Evolutionary conservation across 352 stramenopile genomes (phyloP).

Genomic region (Globisporangium recalcitrans): DNA sequence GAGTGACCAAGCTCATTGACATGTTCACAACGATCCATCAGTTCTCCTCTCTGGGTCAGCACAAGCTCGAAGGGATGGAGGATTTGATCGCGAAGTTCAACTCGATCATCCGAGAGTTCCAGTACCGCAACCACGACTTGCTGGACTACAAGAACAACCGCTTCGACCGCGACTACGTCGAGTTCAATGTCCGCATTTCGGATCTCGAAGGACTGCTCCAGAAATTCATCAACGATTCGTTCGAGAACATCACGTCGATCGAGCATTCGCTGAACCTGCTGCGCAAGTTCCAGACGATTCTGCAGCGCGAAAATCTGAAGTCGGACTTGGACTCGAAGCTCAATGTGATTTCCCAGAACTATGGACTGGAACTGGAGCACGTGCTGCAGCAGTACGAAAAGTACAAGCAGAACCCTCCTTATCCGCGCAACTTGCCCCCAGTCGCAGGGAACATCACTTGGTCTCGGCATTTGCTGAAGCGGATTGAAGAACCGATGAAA

Average conservation of each 20-base stretch:
- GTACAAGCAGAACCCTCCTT: slow-evolving; percentile 96
- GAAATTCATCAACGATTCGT: slow-evolving; percentile 98
- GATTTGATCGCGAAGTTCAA: slow-evolving; percentile 93
- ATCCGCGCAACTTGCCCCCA: slow-evolving; percentile 94
- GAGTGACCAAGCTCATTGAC: slow-evolving; percentile 98
- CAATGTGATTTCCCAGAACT: slow-evolving; percentile 99
- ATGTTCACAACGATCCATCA: slow-evolving; percentile 99
- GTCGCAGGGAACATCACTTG: slow-evolving; percentile 98
- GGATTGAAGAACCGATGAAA: slow-evolving; percentile 99
- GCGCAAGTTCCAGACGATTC: slow-evolving; percentile 96
- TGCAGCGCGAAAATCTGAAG: slow-evolving; percentile 98
- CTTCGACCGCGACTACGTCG: slow-evolving; percentile 95
- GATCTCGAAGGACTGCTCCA: slow-evolving; percentile 96
- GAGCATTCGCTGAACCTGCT: slow-evolving; percentile 95
- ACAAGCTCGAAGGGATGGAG: slow-evolving; percentile 92
- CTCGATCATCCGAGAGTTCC: slow-evolving; percentile 95
- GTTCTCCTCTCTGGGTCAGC: slow-evolving; percentile 89
- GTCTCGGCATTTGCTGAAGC: slow-evolving; percentile 95
- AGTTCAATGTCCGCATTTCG: slow-evolving; percentile 94
- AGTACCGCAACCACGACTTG: slow-evolving; percentile 95
- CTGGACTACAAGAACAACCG: slow-evolving; percentile 99
- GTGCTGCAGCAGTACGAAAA: slow-evolving; percentile 98
- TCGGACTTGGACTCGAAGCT: slow-evolving; percentile 98
- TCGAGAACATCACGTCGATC: slow-evolving; percentile 98
- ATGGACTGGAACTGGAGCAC: slow-evolving; percentile 96